phyloP scores from a whole-genome alignment of 805 yeast genomes.

The Kluyveromyces starmeri region DNA sequence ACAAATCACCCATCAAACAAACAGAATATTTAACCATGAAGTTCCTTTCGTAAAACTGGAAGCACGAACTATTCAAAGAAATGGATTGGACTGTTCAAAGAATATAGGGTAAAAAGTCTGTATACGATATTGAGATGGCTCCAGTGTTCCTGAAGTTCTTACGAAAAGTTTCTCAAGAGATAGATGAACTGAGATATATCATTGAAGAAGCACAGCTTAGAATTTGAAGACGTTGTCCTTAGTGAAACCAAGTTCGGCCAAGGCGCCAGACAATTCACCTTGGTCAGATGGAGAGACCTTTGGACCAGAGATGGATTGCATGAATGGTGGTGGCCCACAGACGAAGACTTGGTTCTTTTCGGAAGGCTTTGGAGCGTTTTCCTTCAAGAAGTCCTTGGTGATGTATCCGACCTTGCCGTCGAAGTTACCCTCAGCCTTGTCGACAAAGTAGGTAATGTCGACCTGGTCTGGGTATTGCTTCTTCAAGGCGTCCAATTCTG shows the following conservation, averaged over 20 bases:
- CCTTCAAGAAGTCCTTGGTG: slow-evolving; percentile 59
- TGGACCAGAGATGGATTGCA: slow-evolving; percentile 77
- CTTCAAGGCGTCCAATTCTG: slow-evolving; percentile 54
- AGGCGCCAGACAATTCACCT: slow-evolving; percentile 86
- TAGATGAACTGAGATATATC: too few species aligned
- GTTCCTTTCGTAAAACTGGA: neutral
- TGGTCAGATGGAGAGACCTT: slow-evolving; percentile 85
- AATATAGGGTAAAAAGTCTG: too few species aligned
- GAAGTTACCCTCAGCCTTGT: slow-evolving; percentile 40
- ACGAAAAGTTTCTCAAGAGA: too few species aligned
- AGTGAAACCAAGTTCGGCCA: slow-evolving; percentile 80
- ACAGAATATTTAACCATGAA: neutral
- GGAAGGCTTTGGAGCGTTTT: slow-evolving; percentile 55
- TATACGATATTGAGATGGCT: too few species aligned
- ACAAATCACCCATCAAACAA: neutral
- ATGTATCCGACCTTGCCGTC: slow-evolving; percentile 67
- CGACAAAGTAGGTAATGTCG: slow-evolving; percentile 70
- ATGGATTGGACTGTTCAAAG: too few species aligned
- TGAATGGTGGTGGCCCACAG: slow-evolving; percentile 93
- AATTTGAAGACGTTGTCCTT: slow-evolving; percentile 87
- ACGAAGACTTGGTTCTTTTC: slow-evolving; percentile 70
- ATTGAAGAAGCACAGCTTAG: slow-evolving; percentile 24
- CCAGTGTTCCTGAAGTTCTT: too few species aligned
- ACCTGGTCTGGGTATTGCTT: slow-evolving; percentile 68
- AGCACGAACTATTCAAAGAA: too few species aligned